Base-by-base conservation (phyloP, 2,329 filamentous ascomycete genomes). In the Claviceps sp. region DNA sequence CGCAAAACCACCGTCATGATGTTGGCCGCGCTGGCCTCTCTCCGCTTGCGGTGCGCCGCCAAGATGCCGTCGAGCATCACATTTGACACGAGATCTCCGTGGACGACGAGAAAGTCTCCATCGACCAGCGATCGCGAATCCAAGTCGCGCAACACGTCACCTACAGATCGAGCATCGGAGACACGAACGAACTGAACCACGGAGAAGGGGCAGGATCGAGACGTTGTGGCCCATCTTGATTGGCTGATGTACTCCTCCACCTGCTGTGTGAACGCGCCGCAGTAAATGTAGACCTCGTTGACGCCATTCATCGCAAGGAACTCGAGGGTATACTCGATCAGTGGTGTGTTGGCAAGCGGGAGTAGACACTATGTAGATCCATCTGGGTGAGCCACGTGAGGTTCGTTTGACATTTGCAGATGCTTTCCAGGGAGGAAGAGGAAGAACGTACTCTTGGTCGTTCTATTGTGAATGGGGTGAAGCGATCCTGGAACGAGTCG, bases 251-350 rank as follows among this genome's bases (percentile, higher is more conserved):
- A 95, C 58, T 81, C 78, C 70, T 97, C 90, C 52, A 98, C 80
- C 65, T 89, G 81, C 54, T 93, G 85, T 34, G 85, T 86, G 66
- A 96, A 89, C 30, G 88, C 83, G 55, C 89, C 87, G 60, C 86
- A 91, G 71, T 96, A 97, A 54, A 98, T 79, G 65, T 87, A 95
- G 51, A 97, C 86, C 58, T 96, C 88, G 60, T 93, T 83, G n/a
- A 97, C 89, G 53, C 90, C 89, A 54, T 93, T 89, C 77, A 91
- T 91, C 57, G 89, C 89, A 1, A 98, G 82, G 62, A 95, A 97
- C 64, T 97, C 90, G 62, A 97, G 82, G 4, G 91, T 97, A 67
- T 98, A 97, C 68, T 98, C 93, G 70, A 98, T 95, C 56, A 98
- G 75, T 39, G 93, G 91, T 1, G 85, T 90, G 67, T 97, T 97